phyloP scores from a whole-genome alignment of 2,329 filamentous ascomycete species.

The Xylaria hypoxylon region DNA sequence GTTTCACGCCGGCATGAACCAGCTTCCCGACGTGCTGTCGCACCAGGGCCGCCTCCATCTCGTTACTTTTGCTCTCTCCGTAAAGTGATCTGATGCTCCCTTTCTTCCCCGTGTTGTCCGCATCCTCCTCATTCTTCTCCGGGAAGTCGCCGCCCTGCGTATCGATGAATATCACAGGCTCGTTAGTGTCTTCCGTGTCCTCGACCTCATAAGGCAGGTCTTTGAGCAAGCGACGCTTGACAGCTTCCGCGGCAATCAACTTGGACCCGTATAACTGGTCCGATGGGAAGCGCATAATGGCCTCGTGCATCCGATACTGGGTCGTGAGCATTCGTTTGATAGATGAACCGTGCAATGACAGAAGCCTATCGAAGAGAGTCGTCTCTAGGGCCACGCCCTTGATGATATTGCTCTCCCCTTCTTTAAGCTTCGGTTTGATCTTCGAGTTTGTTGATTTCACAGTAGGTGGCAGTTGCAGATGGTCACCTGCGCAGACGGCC shows the following conservation, averaged over 20 bases:
- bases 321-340: constrained; percentile 97
- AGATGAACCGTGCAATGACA: constrained; percentile 80
- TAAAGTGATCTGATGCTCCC: constrained; percentile 58
- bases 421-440: constrained; percentile 51
- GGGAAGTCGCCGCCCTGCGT: constrained; percentile 95
- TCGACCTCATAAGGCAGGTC: constrained; percentile 82
- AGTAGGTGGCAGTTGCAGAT: constrained; percentile 92
- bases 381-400: constrained; percentile 77
- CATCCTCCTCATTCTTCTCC: constrained; percentile 82
- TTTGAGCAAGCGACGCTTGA: constrained; percentile 79
- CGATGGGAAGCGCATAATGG: constrained; percentile 95
- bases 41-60: constrained; percentile 87
- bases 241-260: constrained; percentile 82
- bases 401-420: constrained; percentile 53
- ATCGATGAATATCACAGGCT: constrained; percentile 93
- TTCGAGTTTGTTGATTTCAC: constrained; percentile 81
- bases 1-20: constrained; percentile 80
- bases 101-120: constrained; percentile 58
- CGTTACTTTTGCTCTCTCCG: constrained; percentile 74
- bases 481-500: constrained; percentile 91
- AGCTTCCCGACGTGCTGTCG: constrained; percentile 80
- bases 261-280: constrained; percentile 86
- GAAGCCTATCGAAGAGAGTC: constrained; percentile 92
- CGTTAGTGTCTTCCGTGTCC: constrained; percentile 85
- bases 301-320: constrained; percentile 98